Evolutionary conservation across 495 filamentous ascomycete species (phyloP).

Genomic region (Sporormia fimetaria): DNA sequence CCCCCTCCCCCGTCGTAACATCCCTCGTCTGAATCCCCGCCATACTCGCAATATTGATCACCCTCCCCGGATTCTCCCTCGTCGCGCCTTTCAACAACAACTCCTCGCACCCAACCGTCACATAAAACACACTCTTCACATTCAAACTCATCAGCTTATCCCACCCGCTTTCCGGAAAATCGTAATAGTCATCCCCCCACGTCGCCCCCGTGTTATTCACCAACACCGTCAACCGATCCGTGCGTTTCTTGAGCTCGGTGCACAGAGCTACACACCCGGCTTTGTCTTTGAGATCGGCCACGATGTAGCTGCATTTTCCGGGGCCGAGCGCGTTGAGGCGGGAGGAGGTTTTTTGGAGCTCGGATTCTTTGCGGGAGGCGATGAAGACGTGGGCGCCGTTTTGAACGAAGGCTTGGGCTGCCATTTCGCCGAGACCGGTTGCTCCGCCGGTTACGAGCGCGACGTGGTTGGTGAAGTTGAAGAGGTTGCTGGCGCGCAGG

Average conservation of each 20-base stretch:
- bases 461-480: conserved; percentile 30
- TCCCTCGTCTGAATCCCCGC: conserved; percentile 31
- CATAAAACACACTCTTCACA: conserved; percentile 32
- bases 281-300: conserved; percentile 30
- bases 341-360: conserved; percentile 28
- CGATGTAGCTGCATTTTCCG: conserved; percentile 28
- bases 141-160: conserved; percentile 32
- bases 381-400: conserved; percentile 32
- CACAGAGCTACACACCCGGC: conserved; percentile 24
- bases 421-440: conserved; percentile 33
- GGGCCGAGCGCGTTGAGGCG: conserved; percentile 30
- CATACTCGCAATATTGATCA: conserved; percentile 32
- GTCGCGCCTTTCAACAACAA: conserved; percentile 29
- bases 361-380: conserved; percentile 31
- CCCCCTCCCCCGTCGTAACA: conserved; percentile 28
- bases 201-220: conserved; percentile 31
- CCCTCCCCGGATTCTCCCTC: conserved; percentile 23
- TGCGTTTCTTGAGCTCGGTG: conserved; percentile 25
- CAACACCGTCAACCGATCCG: conserved; percentile 27
- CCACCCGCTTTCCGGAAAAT: conserved; percentile 31
- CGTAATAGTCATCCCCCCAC: conserved; percentile 31
- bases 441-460: conserved; percentile 32
- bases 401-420: conserved; percentile 32
- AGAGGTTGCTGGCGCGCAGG: conserved; percentile 26
- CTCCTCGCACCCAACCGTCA: conserved; percentile 24